phyloP scores from a whole-genome alignment of 768 basidiomycete species.

The Paxillus ammoniavirescens region DNA sequence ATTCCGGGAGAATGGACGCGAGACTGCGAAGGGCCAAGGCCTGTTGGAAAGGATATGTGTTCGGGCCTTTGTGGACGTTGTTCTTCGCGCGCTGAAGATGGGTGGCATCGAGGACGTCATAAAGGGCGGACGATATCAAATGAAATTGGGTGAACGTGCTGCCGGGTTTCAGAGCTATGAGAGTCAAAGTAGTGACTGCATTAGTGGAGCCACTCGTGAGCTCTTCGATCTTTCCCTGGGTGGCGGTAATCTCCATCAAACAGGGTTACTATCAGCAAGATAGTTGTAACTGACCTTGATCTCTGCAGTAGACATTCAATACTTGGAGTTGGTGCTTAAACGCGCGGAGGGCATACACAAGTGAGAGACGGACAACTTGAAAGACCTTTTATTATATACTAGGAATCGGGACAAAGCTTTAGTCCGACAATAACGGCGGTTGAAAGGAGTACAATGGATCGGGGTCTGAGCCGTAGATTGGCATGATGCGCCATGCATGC shows the following conservation, averaged over 20 bases:
- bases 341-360: too few relatives aligned
- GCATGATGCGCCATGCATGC: too few relatives aligned
- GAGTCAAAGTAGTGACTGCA: constrained; percentile 16
- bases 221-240: constrained; percentile 16
- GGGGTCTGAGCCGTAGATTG: too few relatives aligned
- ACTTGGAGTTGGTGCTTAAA: not conserved
- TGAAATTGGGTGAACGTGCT: constrained; percentile 19
- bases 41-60: constrained; percentile 11
- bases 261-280: not conserved
- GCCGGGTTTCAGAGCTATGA: constrained; percentile 16
- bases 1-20: constrained; percentile 10
- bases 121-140: constrained; percentile 20
- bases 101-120: constrained; percentile 13
- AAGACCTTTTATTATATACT: too few relatives aligned
- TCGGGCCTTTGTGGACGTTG: constrained; percentile 11
- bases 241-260: not conserved
- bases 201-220: constrained; percentile 22
- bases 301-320: constrained; percentile 17
- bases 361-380: too few relatives aligned
- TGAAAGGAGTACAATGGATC: too few relatives aligned
- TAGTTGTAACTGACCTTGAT: constrained; percentile 13
- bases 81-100: constrained; percentile 17
- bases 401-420: too few relatives aligned
- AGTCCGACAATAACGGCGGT: too few relatives aligned
- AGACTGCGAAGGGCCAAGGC: constrained; percentile 18